These are phyloP conservation scores for Selenicereus undatus DNA, from an alignment of 148 eudicot genomes.

Conservation along the genomic window DNA sequence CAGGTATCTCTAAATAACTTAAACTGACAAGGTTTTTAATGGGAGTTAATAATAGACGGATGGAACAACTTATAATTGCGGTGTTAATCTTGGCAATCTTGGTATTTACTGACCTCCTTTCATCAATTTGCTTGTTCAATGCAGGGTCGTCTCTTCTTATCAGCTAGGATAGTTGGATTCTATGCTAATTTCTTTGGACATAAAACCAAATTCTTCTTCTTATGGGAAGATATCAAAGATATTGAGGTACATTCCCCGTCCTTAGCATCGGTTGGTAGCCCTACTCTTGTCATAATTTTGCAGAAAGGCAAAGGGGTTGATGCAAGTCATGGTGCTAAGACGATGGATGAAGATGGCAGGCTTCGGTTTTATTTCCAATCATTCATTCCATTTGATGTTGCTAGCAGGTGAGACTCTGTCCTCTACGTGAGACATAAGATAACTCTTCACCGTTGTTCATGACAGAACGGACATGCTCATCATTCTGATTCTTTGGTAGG, in stretches of 20 bases:
- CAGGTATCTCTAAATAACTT: slow-evolving; percentile 46
- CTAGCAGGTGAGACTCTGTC: slow-evolving; percentile 53
- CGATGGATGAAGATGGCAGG: slow-evolving; percentile 73
- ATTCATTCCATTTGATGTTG: slow-evolving; percentile 61
- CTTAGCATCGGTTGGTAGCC: slow-evolving; percentile 70
- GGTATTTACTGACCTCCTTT: neutral
- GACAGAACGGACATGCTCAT: neutral
- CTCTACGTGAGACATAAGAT: neutral
- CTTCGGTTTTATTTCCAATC: slow-evolving; percentile 77
- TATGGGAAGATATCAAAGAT: slow-evolving; percentile 89
- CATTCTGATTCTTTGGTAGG: slow-evolving; percentile 33
- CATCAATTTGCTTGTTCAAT: neutral
- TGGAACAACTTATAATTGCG: neutral
- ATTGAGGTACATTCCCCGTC: slow-evolving; percentile 67
- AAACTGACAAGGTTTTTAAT: neutral
- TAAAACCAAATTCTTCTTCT: slow-evolving; percentile 70
- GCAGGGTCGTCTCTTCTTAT: slow-evolving; percentile 84
- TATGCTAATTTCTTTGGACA: slow-evolving; percentile 79
- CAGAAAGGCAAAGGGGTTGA: slow-evolving; percentile 73
- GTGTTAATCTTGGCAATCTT: neutral
- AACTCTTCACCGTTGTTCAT: neutral
- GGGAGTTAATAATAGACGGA: neutral
- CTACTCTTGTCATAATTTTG: slow-evolving; percentile 60
- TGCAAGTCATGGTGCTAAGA: slow-evolving; percentile 73
- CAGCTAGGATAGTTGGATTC: slow-evolving; percentile 84